phyloP scores from a whole-genome alignment of 2,329 filamentous ascomycete genomes.

The Fusarium phyllophilum region DNA sequence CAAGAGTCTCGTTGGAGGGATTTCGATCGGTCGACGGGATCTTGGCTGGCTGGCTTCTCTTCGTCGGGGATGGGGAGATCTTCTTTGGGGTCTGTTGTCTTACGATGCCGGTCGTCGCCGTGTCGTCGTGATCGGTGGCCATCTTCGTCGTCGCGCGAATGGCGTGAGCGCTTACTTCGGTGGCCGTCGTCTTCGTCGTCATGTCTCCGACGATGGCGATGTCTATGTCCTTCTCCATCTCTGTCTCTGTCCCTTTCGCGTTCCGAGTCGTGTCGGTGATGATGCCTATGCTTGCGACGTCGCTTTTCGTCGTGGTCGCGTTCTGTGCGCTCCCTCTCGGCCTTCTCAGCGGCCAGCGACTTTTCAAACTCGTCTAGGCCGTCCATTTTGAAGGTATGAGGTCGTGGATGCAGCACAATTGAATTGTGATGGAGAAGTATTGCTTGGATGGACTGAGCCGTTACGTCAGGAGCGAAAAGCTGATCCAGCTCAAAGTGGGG shows the following conservation, averaged over 20 bases:
- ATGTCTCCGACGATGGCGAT: slow-evolving; percentile 40
- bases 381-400: slow-evolving; percentile 54
- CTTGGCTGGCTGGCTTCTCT: slow-evolving; percentile 51
- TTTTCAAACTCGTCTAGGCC: slow-evolving; percentile 81
- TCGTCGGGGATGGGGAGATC: slow-evolving; percentile 64
- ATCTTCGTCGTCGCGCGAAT: slow-evolving; percentile 53
- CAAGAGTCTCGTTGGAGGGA: slow-evolving; percentile 80
- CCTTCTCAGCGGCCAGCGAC: slow-evolving; percentile 73
- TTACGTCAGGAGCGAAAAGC: slow-evolving; percentile 36
- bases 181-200: slow-evolving; percentile 46
- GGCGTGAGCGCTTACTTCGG: slow-evolving; percentile 43
- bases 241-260: slow-evolving; percentile 32
- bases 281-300: slow-evolving; percentile 56
- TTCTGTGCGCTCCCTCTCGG: slow-evolving; percentile 60
- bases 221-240: slow-evolving; percentile 36
- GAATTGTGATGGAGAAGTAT: background rate
- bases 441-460: background rate
- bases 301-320: slow-evolving; percentile 55
- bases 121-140: slow-evolving; percentile 55
- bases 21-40: slow-evolving; percentile 41
- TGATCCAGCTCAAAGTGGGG: slow-evolving; percentile 12
- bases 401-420: background rate
- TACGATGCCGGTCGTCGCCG: slow-evolving; percentile 47
- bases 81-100: slow-evolving; percentile 59
- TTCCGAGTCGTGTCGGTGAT: slow-evolving; percentile 56